phyloP scores from a whole-genome alignment of 805 yeast species.

The Zygosaccharomyces bisporus region DNA sequence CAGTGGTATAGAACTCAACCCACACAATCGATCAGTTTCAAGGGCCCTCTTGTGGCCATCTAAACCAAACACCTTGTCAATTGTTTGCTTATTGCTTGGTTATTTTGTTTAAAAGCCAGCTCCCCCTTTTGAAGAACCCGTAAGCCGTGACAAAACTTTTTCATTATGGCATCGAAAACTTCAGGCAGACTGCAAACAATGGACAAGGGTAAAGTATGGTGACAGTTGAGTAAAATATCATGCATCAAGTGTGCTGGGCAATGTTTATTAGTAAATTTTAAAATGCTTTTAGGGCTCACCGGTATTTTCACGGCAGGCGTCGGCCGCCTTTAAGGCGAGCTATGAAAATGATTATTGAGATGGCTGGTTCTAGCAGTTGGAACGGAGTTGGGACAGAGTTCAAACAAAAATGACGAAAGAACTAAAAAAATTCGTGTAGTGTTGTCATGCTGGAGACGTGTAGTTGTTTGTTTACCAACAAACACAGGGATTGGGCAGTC shows the following conservation, averaged over 20 bases:
- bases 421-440: not conserved
- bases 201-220: not conserved
- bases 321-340: too few relatives aligned
- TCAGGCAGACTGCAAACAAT: not conserved
- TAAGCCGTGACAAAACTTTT: not conserved
- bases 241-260: not conserved
- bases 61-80: not conserved
- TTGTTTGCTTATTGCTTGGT: slow-evolving; percentile 5
- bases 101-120: slow-evolving; percentile 4
- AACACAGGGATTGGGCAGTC: not conserved
- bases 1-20: not conserved
- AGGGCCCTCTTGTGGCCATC: slow-evolving; percentile 3
- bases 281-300: not conserved
- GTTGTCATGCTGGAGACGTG: slow-evolving; percentile 7
- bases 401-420: not conserved
- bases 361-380: slow-evolving; percentile 12
- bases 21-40: not conserved
- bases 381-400: slow-evolving; percentile 9
- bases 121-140: slow-evolving; percentile 5
- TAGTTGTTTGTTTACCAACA: slow-evolving; percentile 5
- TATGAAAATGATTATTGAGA: slow-evolving; percentile 2
- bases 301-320: too few relatives aligned
- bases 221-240: not conserved
- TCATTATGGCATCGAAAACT: not conserved
- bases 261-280: not conserved